Conservation (phyloP, 352 stramenopile species). For the Pythium scleroteichum region DNA sequence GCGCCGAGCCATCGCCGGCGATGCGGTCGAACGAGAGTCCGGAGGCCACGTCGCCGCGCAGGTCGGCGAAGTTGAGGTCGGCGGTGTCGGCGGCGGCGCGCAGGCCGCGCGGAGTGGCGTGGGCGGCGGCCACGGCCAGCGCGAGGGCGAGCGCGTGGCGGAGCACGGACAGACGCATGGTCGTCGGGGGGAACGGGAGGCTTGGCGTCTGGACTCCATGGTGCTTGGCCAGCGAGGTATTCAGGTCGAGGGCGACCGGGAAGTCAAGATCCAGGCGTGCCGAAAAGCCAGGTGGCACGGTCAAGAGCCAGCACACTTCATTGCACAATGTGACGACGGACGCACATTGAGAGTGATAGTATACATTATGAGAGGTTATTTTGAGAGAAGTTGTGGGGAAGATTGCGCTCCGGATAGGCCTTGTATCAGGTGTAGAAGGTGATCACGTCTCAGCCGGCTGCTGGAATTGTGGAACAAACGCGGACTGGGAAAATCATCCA, state of each 20-base stretch:
- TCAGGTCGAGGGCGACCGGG: background rate
- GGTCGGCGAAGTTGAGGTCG: constrained; percentile 14
- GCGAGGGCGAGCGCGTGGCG: constrained; percentile 1
- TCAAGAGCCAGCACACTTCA: background rate
- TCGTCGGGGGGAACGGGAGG: background rate
- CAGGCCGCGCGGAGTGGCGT: constrained; percentile 8
- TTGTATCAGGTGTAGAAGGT: background rate
- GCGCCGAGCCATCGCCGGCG: background rate
- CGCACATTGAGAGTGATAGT: background rate
- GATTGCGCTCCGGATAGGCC: background rate
- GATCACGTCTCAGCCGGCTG: background rate
- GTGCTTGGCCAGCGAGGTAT: background rate
- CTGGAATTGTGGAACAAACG: background rate
- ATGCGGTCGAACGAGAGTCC: constrained; percentile 15
- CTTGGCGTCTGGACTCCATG: too few relatives aligned
- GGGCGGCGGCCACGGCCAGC: background rate
- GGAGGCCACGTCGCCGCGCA: constrained; percentile 12
- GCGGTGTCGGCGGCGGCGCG: constrained; percentile 8
- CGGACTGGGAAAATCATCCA: background rate
- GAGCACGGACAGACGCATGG: background rate
- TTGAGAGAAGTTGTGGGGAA: too few relatives aligned
- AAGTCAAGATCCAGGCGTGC: background rate
- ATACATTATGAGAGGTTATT: background rate
- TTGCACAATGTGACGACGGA: background rate
- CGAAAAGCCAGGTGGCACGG: background rate